phyloP scores from a whole-genome alignment of 2,329 filamentous ascomycete genomes.

The Penicillium concentricum region DNA sequence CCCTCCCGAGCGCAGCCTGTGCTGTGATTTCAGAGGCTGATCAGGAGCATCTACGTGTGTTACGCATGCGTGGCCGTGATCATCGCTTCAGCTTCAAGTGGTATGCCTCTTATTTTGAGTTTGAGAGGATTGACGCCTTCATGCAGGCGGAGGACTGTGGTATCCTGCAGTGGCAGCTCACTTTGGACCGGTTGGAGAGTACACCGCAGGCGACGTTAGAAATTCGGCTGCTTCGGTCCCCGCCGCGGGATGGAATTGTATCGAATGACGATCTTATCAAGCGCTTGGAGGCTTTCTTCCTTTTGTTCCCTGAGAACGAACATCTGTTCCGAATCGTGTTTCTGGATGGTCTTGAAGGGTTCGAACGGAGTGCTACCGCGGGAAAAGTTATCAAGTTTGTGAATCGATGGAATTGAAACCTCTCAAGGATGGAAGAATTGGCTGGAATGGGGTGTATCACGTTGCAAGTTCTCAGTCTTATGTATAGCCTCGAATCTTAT shows the following conservation, averaged over 20 bases:
- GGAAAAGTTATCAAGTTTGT: slow-evolving; percentile 1
- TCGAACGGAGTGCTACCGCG: not conserved
- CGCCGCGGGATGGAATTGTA: not conserved
- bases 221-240: not conserved
- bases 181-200: slow-evolving; percentile 14
- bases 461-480: too few species aligned
- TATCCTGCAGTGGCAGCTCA: slow-evolving; percentile 47
- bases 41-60: slow-evolving; percentile 30
- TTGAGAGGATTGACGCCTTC: slow-evolving; percentile 28
- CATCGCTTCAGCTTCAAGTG: slow-evolving; percentile 46
- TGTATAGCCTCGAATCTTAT: not conserved
- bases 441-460: not conserved
- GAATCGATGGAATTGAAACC: not conserved
- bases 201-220: not conserved
- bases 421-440: not conserved
- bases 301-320: not conserved
- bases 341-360: not conserved
- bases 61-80: slow-evolving; percentile 46
- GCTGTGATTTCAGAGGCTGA: slow-evolving; percentile 20
- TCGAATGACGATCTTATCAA: not conserved
- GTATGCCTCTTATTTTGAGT: slow-evolving; percentile 42
- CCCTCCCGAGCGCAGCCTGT: slow-evolving; percentile 24
- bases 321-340: not conserved
- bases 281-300: not conserved
- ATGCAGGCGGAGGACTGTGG: slow-evolving; percentile 26